Evolutionary conservation across 192 early-diverging fungal genomes (phyloP), one percentile per base, ranked within the genome.

Genomic region (Coemansia sp.): DNA sequence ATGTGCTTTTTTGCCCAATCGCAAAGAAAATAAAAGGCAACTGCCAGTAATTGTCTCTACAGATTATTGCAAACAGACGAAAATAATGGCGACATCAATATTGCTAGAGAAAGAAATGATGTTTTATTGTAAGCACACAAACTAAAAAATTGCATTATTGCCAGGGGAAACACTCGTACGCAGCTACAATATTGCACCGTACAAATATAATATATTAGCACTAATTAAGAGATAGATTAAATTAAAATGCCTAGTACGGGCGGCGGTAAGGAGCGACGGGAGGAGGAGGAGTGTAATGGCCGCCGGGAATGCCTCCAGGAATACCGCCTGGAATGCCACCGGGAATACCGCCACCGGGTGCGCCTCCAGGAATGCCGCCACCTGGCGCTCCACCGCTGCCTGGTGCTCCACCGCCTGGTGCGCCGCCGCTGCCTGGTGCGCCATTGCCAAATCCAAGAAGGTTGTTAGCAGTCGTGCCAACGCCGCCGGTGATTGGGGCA

Each of bases 381-480:
- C 58, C 32, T 32, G 32, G 32, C 4, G 32, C 32, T 32, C 32
- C 32, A 32, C 43, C 11, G 9, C 43, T 3, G 9, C 56, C 56
- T 11, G 32, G 56, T 16, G 32, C 32, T 32, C 32, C 32, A 32
- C 32, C 32, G 32, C 32, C 32, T 32, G 32, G 32, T 26, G 26
- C 26, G 0, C 26, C 26, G 3, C 26, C 26, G 3, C 26, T 26
- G 26, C 26, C 58, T 13, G 58, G 58, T 16, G 37, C 58, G 4
- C 58, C 58, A 48, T 48, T 48, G 47, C 47, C 47, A 48, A 48
- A 15, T 48, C n/a, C n/a, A 48, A 48, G 47, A 11, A 48, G 47
- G n/a, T 6, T 3, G 47, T 48, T 48, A 3, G 5, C 47, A 48
- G 47, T 37, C 4, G 32, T 32, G 32, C 32, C 32, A 32, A 32